Conservation (phyloP, 2,329 filamentous ascomycete species). For the Endothia cerciana region DNA sequence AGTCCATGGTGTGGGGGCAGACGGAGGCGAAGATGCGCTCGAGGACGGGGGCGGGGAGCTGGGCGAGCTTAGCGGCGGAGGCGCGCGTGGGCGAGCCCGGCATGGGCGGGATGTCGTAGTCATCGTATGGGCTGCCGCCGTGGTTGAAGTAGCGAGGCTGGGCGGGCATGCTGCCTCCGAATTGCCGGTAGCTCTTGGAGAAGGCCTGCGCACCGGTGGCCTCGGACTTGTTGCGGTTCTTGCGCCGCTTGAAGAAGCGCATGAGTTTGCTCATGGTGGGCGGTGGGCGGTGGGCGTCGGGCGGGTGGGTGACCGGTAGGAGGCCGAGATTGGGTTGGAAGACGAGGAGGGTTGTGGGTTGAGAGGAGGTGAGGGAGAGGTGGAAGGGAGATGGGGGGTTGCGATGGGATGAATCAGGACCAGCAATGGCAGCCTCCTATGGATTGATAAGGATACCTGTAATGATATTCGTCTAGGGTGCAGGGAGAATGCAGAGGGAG, state of each 20-base stretch:
- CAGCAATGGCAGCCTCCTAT: not conserved
- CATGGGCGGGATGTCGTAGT: conserved; percentile 25
- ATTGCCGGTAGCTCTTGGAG: conserved; percentile 33
- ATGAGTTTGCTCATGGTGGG: conserved; percentile 20
- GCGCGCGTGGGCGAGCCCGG: conserved; percentile 43
- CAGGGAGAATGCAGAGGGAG: conserved; percentile 7
- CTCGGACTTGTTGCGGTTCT: conserved; percentile 38
- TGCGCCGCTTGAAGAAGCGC: conserved; percentile 39
- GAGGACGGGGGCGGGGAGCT: conserved; percentile 71
- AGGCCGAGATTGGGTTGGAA: not conserved
- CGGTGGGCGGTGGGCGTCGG: not conserved
- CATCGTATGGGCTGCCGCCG: conserved; percentile 16
- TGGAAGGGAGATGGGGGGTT: not conserved
- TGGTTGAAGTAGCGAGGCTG: conserved; percentile 20
- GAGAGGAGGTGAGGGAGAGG: not conserved
- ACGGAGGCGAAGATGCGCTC: conserved; percentile 78
- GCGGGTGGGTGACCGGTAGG: not conserved
- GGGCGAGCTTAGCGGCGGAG: conserved; percentile 50
- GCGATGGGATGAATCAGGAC: not conserved
- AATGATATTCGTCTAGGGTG: not conserved
- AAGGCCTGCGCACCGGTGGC: conserved; percentile 27
- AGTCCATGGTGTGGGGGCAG: conserved; percentile 80
- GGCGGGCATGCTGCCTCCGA: conserved; percentile 31
- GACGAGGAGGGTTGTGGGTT: not conserved
- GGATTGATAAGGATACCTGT: not conserved